These are phyloP conservation scores for Conringia planisiliqua DNA, from an alignment of 345 rosid species.

Conservation along the genomic window DNA sequence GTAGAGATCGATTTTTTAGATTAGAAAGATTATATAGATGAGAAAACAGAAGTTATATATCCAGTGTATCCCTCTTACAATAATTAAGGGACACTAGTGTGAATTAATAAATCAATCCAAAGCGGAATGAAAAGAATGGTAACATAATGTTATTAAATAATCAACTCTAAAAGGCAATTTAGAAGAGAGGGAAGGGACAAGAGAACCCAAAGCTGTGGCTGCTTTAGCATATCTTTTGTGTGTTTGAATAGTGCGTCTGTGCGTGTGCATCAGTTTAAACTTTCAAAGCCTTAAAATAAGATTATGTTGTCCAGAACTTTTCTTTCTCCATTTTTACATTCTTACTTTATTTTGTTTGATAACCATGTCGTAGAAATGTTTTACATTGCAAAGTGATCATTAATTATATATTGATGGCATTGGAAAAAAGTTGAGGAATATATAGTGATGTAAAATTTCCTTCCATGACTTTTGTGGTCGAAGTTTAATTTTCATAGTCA, in stretches of 20 bases:
- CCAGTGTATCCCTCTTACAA: conserved; percentile 39
- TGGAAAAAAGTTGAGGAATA: not conserved
- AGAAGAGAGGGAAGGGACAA: conserved; percentile 21
- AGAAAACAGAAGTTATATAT: not conserved
- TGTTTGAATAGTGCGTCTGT: conserved; percentile 29
- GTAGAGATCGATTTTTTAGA: conserved; percentile 28
- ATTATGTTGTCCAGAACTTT: conserved; percentile 6
- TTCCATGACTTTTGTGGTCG: not conserved
- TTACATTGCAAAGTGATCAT: not conserved
- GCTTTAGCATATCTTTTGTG: conserved; percentile 15
- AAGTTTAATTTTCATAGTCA: not conserved
- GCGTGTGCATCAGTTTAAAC: conserved; percentile 27
- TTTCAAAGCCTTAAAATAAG: conserved; percentile 24
- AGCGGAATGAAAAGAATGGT: conserved; percentile 2
- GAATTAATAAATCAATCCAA: conserved; percentile 14
- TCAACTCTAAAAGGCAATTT: conserved; percentile 8
- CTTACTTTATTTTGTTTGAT: not conserved
- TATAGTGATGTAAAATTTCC: not conserved
- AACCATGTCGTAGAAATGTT: not conserved
- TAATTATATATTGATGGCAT: not conserved
- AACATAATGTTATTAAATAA: conserved; percentile 11
- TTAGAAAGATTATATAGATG: not conserved
- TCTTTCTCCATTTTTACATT: not conserved
- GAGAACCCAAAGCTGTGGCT: conserved; percentile 27
- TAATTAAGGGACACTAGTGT: conserved; percentile 34